Percentiles rank a stretch among this genome's conserved stretches.
Evolutionary conservation across 2,329 filamentous ascomycete genomes (phyloP).

Genomic region (Pseudogymnoascus verrucosus): DNA sequence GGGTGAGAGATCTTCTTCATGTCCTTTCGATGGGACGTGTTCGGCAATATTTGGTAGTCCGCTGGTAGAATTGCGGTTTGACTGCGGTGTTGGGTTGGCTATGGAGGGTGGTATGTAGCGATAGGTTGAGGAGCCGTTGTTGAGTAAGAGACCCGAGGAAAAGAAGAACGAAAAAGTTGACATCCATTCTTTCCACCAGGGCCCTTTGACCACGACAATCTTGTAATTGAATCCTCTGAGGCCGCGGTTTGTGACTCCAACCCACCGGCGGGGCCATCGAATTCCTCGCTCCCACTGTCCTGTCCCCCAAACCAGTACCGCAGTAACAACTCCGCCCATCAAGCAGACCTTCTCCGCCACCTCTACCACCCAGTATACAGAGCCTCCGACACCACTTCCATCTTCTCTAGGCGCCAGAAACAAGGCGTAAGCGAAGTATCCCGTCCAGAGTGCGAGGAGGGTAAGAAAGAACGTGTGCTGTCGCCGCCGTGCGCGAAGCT

Average conservation of each 20-base stretch:
- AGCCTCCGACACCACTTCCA: constrained; percentile 81
- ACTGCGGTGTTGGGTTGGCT: constrained; percentile 44
- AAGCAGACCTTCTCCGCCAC: constrained; percentile 84
- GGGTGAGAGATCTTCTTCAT: constrained; percentile 83
- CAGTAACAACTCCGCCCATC: constrained; percentile 82
- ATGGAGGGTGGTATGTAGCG: constrained; percentile 64
- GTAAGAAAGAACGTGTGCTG: constrained; percentile 90
- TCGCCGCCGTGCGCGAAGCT: constrained; percentile 75
- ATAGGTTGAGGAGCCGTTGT: constrained; percentile 61
- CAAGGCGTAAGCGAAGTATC: constrained; percentile 79
- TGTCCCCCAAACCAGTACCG: constrained; percentile 81
- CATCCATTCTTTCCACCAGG: constrained; percentile 71
- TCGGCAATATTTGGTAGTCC: constrained; percentile 35
- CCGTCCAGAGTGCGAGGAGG: constrained; percentile 70
- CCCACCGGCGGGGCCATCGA: constrained; percentile 87
- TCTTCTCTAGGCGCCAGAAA: constrained; percentile 96
- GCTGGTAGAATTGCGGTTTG: constrained; percentile 12
- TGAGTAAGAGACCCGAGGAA: constrained; percentile 65
- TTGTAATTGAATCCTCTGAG: constrained; percentile 92
- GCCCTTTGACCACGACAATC: constrained; percentile 76
- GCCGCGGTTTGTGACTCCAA: constrained; percentile 80
- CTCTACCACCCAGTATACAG: constrained; percentile 93
- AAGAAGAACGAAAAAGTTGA: constrained; percentile 69
- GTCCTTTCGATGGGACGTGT: constrained; percentile 58
- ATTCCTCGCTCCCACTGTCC: constrained; percentile 95